phyloP scores from a whole-genome alignment of 441 rosid genomes.

The Manihot esculenta region DNA sequence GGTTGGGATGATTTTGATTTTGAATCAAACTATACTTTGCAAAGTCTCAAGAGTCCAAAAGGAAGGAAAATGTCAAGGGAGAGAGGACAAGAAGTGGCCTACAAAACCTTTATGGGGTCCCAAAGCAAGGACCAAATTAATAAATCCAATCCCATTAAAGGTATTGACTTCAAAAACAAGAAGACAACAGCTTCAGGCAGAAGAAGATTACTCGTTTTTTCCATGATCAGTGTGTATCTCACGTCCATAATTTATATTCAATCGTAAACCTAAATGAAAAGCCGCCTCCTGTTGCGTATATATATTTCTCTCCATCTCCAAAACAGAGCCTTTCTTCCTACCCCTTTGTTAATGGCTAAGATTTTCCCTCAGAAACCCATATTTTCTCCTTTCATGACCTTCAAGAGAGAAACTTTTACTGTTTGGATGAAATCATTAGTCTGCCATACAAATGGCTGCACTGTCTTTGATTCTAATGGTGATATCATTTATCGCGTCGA shows the following conservation, averaged over 20 bases:
- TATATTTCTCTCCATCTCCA: background rate
- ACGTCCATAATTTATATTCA: constrained; percentile 2
- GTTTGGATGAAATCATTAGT: constrained; percentile 54
- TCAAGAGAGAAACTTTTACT: constrained; percentile 34
- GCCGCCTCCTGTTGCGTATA: no score
- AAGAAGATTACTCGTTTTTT: background rate
- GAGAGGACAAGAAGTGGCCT: constrained; percentile 5
- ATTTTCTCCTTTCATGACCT: constrained; percentile 21
- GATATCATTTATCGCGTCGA: constrained; percentile 40
- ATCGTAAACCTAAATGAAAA: background rate
- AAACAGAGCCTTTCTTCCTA: background rate
- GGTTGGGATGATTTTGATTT: no score
- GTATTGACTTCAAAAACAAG: background rate
- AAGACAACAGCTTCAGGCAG: background rate
- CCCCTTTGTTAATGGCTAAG: constrained; percentile 22
- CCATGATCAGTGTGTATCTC: background rate
- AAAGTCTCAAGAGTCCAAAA: no score
- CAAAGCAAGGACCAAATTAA: background rate
- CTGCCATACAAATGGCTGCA: constrained; percentile 42
- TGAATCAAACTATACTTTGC: no score
- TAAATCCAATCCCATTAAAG: background rate
- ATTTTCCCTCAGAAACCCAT: constrained; percentile 21
- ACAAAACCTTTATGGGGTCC: background rate
- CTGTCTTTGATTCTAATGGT: constrained; percentile 40
- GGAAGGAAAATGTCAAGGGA: background rate